Base-by-base conservation (phyloP, 164 flowering plant genomes). In the Kingdonia uniflora region DNA sequence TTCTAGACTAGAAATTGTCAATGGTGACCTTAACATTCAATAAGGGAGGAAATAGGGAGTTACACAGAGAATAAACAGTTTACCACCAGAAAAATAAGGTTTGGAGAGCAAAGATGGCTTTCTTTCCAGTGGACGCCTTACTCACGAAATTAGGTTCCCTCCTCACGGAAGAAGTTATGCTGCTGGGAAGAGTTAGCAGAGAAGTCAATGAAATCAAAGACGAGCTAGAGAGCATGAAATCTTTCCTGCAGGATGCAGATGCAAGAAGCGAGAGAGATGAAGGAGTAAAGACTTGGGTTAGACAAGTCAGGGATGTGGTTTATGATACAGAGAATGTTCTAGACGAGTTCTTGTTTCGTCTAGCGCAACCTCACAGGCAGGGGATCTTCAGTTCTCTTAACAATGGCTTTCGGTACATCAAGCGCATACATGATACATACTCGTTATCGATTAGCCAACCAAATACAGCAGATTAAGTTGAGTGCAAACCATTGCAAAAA, bases 261-360 rank as follows among this genome's bases (percentile, higher is more conserved):
- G 42, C 51, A 22, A 39, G n/a, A 13, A 49, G 43, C 22, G 57
- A 50, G 35, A 16, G 1, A 4, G 54, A 62, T 11, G 57, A 53
- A 19, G 12, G 12, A 8, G 39, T 63, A 16, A 51, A 56, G 23
- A 23, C 19, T 23, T 63, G 71, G 67, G 54, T 68, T 19, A 35
- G 11, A 11, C 65, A 68, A 52, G 62, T 68, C 0, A 38, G 64
- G 12, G 54, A 67, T 0, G 22, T 54, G 4, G 58, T 55, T 24
- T 49, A 61, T 23, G 63, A 67, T 26, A 35, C 40, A 1, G 63
- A 58, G 38, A 66, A 67, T 25, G 42, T 58, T 35, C 50, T 67
- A 14, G 66, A 67, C 2, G 48, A 44, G 14, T 62, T 42, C 44
- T 14, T 54, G 46, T 24, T 56, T 14, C 46, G 19, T 0, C 14